Evolutionary conservation across 495 filamentous ascomycete species (phyloP), one percentile per base, ranked within the genome.

Genomic region (Astrothelium macrocarpum): DNA sequence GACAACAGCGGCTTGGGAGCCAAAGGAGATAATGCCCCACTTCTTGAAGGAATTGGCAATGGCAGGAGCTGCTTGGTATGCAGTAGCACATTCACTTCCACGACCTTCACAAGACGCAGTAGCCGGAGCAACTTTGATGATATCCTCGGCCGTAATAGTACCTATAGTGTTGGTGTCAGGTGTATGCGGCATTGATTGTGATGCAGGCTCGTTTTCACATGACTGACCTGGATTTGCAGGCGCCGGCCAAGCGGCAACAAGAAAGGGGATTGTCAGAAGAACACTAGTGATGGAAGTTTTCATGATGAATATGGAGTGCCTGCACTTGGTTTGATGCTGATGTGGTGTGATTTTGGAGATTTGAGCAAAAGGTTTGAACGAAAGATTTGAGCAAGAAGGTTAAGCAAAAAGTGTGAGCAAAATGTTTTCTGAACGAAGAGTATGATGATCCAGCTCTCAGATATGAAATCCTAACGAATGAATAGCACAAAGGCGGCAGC

Each of bases 51-150:
- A 82, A 1, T 75, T 65, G 46, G 72, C 74, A 59, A 89, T 78
- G 66, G 75, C 79, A 0, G 81, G 80, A 0, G 82, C 86, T 2
- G 87, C 88, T 68, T 85, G 77, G 43, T 71, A 74, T 32, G 86
- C 83, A 0, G 87, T 90, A 7, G 80, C 79, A 77, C 90, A 95
- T 73, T 93, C 87, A 29, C 12, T 9, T 56, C 49, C 49, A 29
- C 49, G 26, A 65, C 76, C 72, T 60, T 65, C 71, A 73, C 87
- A 88, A 9, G 76, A 70, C 12, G 62, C 61, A 43, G 78, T 75
- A 7, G 62, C 71, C 0, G 84, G 83, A 29, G 80, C 77, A 72
- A 89, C 84, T 63, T 72, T 63, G 18, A 70, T 43, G 66, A 87
- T 78, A 59, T 80, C 73, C 10, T 75, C 69, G 23, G 80, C 72